Conservation (phyloP, 2,329 filamentous ascomycete species). For the Ophiostoma piceae region DNA sequence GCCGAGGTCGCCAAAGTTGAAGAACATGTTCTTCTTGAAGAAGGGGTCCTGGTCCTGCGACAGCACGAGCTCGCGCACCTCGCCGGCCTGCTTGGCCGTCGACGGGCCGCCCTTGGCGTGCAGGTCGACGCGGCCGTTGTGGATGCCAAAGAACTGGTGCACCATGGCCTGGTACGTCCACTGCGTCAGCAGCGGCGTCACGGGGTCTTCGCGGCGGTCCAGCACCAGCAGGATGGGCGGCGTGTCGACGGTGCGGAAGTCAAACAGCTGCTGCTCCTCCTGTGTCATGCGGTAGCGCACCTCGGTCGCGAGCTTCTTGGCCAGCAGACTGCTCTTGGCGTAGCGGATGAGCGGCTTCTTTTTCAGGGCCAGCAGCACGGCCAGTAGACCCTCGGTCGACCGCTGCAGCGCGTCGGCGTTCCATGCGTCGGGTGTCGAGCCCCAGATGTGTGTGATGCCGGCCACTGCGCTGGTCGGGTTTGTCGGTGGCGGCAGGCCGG, state of each 20-base stretch:
- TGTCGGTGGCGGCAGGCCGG: not conserved
- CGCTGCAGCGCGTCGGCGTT: constrained; percentile 82
- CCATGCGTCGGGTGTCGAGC: constrained; percentile 76
- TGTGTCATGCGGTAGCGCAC: constrained; percentile 89
- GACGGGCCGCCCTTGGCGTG: constrained; percentile 61
- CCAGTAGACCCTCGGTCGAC: constrained; percentile 80
- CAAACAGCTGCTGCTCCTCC: constrained; percentile 93
- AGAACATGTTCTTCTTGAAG: constrained; percentile 98
- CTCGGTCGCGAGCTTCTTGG: constrained; percentile 90
- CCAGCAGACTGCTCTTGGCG: constrained; percentile 80
- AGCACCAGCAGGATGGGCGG: constrained; percentile 86
- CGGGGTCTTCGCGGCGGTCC: constrained; percentile 87
- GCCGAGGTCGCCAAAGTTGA: constrained; percentile 93
- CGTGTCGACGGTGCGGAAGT: constrained; percentile 91
- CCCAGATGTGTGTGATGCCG: constrained; percentile 65
- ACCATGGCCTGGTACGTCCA: constrained; percentile 99
- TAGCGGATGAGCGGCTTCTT: constrained; percentile 95
- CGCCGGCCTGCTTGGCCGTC: constrained; percentile 34
- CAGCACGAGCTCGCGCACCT: constrained; percentile 88
- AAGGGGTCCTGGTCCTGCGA: constrained; percentile 97
- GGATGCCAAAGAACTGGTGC: constrained; percentile 87
- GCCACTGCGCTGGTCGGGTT: not conserved
- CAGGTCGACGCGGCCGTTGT: constrained; percentile 89
- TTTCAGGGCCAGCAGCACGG: constrained; percentile 80
- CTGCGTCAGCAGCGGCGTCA: constrained; percentile 89